A percentile compares a stretch with the other conserved stretches of the same genome.
Conservation (phyloP, 306 rosid genomes). For the Abrus precatorius region DNA sequence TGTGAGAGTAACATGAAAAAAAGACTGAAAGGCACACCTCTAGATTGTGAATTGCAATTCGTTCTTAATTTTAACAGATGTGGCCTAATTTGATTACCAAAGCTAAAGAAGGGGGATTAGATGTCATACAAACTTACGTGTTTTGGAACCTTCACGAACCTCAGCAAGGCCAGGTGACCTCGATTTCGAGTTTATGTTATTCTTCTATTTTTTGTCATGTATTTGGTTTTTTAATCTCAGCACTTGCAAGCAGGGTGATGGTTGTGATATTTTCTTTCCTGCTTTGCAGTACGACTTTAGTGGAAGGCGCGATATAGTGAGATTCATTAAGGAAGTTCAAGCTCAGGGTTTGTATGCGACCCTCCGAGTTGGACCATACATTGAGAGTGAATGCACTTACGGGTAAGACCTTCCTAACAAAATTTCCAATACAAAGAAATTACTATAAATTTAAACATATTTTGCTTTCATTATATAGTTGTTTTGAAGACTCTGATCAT, state of each 20-base stretch:
- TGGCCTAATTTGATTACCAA: constrained; percentile 80
- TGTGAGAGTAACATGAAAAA: neutral
- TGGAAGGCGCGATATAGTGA: constrained; percentile 73
- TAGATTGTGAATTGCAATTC: constrained; percentile 10
- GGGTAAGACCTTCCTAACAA: constrained; percentile 61
- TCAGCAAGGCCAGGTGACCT: constrained; percentile 66
- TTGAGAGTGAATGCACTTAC: constrained; percentile 81
- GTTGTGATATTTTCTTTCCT: neutral
- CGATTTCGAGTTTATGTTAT: neutral
- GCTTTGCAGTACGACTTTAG: constrained; percentile 71
- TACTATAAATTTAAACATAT: neutral
- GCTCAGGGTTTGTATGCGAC: constrained; percentile 78
- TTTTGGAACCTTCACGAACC: constrained; percentile 97
- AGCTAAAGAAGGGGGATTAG: constrained; percentile 87
- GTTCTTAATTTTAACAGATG: constrained; percentile 60
- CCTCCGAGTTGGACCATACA: constrained; percentile 93
- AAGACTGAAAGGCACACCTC: neutral
- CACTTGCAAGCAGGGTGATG: neutral
- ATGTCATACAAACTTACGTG: constrained; percentile 85
- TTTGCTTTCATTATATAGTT: neutral
- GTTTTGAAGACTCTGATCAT: neutral
- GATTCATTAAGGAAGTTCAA: constrained; percentile 76
- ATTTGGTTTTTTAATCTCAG: neutral
- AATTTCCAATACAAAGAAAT: neutral
- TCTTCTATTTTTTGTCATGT: neutral